Conservation (phyloP, 768 basidiomycete genomes). For the Termitomyces sp. region DNA sequence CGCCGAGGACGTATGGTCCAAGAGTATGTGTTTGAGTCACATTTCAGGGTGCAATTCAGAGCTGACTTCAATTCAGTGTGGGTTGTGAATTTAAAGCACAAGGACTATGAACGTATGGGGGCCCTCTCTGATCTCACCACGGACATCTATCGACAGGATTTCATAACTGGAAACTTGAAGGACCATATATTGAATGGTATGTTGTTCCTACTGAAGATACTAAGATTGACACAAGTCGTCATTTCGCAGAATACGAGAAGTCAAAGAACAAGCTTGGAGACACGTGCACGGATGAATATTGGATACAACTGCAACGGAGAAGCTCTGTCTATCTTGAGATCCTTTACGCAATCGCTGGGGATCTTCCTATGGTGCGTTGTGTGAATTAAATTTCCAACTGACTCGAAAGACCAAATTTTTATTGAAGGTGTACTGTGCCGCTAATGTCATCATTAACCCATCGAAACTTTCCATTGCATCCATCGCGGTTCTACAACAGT, state of each 20-base stretch:
- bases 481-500: constrained; percentile 38
- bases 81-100: constrained; percentile 28
- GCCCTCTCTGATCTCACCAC: constrained; percentile 27
- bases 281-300: constrained; percentile 21
- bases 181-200: constrained; percentile 30
- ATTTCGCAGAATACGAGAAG: constrained; percentile 26
- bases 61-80: constrained; percentile 17
- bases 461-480: constrained; percentile 34
- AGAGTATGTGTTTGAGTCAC: constrained; percentile 18
- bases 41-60: not conserved
- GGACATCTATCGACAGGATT: constrained; percentile 31
- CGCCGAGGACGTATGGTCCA: constrained; percentile 25
- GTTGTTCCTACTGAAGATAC: not conserved
- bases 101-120: constrained; percentile 26
- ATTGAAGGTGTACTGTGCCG: constrained; percentile 34
- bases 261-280: constrained; percentile 22
- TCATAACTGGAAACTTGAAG: constrained; percentile 33
- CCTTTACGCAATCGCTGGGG: constrained; percentile 18
- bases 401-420: not conserved
- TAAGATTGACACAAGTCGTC: not conserved
- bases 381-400: not conserved
- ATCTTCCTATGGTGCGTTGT: constrained; percentile 30
- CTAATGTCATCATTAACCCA: constrained; percentile 29
- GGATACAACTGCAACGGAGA: constrained; percentile 9
- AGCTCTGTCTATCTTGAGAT: constrained; percentile 17